phyloP scores from a whole-genome alignment of 331 rosid genomes.

The Malus hybrid region DNA sequence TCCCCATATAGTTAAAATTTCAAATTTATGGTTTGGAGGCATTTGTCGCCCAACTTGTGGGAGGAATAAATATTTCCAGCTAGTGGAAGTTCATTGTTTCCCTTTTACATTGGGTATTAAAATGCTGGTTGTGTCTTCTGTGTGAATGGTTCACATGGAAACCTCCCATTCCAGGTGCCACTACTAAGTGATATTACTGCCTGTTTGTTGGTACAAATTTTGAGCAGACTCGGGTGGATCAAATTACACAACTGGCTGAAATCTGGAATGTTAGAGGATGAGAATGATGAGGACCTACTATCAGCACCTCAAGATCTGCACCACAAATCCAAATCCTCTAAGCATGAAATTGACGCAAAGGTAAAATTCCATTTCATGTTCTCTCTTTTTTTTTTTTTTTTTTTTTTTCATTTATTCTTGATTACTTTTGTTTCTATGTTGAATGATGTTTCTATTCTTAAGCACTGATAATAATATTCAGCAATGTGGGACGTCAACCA shows the following conservation, averaged over 20 bases:
- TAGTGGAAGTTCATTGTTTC: slow-evolving; percentile 23
- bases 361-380: slow-evolving; percentile 28
- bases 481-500: slow-evolving; percentile 40
- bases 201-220: slow-evolving; percentile 45
- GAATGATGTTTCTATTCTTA: slow-evolving; percentile 1
- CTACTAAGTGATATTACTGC: slow-evolving; percentile 52
- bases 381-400: neutral
- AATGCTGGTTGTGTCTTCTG: slow-evolving; percentile 26
- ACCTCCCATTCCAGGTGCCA: slow-evolving; percentile 39
- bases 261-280: slow-evolving; percentile 41
- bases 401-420: neutral
- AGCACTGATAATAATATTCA: slow-evolving; percentile 19
- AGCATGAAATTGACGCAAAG: slow-evolving; percentile 33
- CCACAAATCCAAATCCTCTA: slow-evolving; percentile 16
- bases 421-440: neutral
- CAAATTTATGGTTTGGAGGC: neutral
- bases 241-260: slow-evolving; percentile 59
- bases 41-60: slow-evolving; percentile 5
- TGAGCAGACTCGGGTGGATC: slow-evolving; percentile 86
- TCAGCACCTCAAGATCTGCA: slow-evolving; percentile 27
- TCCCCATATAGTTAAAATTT: neutral
- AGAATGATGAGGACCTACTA: slow-evolving; percentile 21
- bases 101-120: slow-evolving; percentile 22
- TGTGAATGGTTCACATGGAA: slow-evolving; percentile 36
- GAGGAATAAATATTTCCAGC: neutral